Conservation (phyloP, 805 yeast genomes). For the Ogataea degrootiae region DNA sequence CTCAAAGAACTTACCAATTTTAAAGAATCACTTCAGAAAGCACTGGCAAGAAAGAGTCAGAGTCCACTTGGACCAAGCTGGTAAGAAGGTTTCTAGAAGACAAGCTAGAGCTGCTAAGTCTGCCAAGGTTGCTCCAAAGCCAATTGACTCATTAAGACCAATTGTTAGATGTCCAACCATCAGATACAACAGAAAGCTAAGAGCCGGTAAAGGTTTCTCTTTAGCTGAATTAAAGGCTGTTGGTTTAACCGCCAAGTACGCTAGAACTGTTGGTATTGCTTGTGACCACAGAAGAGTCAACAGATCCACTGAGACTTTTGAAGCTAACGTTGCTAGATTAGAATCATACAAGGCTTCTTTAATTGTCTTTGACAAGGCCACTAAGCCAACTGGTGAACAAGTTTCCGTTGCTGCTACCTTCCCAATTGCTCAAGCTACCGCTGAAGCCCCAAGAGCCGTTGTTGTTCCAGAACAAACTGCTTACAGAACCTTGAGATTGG, state of each 20-base stretch:
- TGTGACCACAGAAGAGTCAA: slow-evolving; percentile 99
- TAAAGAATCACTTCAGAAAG: slow-evolving; percentile 99
- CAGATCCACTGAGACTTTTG: slow-evolving; percentile 94
- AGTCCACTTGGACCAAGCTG: slow-evolving; percentile 99
- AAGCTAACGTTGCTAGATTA: slow-evolving; percentile 92
- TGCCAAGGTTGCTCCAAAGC: slow-evolving; percentile 95
- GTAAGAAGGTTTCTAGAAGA: slow-evolving; percentile 98
- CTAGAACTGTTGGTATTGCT: slow-evolving; percentile 97
- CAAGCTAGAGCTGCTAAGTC: slow-evolving; percentile 90
- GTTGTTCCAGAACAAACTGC: slow-evolving; percentile 67
- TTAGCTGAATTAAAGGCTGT: slow-evolving; percentile 97
- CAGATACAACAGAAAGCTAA: slow-evolving; percentile 98
- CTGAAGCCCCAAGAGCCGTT: slow-evolving; percentile 87
- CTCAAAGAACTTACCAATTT: slow-evolving; percentile 97
- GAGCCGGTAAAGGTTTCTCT: slow-evolving; percentile 99
- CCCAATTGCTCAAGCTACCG: slow-evolving; percentile 83
- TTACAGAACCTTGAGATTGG: slow-evolving; percentile 91
- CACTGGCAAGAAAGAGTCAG: slow-evolving; percentile 99
- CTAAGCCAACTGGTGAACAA: slow-evolving; percentile 76
- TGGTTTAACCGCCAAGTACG: slow-evolving; percentile 89
- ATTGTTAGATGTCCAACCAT: slow-evolving; percentile 98
- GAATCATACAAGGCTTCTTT: slow-evolving; percentile 94
- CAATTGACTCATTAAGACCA: slow-evolving; percentile 94
- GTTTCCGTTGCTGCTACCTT: slow-evolving; percentile 69
- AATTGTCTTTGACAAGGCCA: slow-evolving; percentile 91